Evolutionary conservation across 495 filamentous ascomycete genomes (phyloP), one percentile per base, ranked within the genome.

Genomic region (Penicillium diatomitis): DNA sequence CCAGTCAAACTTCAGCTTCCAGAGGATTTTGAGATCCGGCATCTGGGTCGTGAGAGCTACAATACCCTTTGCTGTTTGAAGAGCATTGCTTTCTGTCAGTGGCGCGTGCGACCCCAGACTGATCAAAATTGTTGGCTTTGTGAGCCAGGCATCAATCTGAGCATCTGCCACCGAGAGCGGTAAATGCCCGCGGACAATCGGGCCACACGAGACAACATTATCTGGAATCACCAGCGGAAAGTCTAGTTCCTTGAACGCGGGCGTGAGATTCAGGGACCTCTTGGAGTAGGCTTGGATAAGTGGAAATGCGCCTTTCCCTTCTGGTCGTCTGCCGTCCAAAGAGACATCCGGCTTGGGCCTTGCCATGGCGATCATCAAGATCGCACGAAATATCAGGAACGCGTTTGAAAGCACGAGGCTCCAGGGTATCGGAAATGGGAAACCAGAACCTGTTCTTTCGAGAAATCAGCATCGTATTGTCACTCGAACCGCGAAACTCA

Each of bases 161-260:
- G 72, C 65, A 42, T 75, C 69, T 12, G 57, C 47, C 12, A 68
- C 57, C 42, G 63, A 46, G 0, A 73, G 62, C 0, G 69, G 51
- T n/a, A 53, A 52, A 38, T 57, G 54, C 3, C 59, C 56, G 3
- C 67, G 64, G 3, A 69, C 55, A 32, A 74, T 75, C 0, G 73
- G 69, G 0, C 77, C 77, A 44, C 74, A 77, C 27, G 68, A 60
- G 6, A 74, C 48, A 35, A 79, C 67, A 40, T 77, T 72, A 0
- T 53, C 38, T 0, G 74, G 74, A 5, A 72, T 50, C 2, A 58
- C 32, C n/a, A 71, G 51, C 4, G 69, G 68, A 57, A 68, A 69
- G 48, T 80, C 67, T 47, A 72, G 62, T 51, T 74, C 65, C n/a
- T 58, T 56, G 49, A 72, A 60, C 5, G 62, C 60, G 2, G 67